A percentile compares a stretch with the other conserved stretches of the same genome.
Conservation (phyloP, 345 rosid species). For the Aquilaria malaccensis region DNA sequence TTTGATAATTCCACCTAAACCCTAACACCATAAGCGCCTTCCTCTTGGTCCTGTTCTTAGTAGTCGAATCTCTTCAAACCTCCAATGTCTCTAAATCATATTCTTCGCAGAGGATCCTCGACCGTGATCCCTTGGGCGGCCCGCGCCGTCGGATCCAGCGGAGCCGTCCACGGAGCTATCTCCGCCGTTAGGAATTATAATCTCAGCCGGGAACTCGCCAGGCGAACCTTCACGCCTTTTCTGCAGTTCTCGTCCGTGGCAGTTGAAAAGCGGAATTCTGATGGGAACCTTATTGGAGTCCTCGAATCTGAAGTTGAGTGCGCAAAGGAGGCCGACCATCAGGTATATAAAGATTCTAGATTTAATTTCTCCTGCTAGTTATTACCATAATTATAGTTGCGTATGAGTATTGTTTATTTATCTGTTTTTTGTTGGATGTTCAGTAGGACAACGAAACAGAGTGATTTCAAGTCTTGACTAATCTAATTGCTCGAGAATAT, state of each 20-base stretch:
- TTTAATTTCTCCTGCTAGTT: too few relatives aligned
- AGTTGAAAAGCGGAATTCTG: slow-evolving; percentile 21
- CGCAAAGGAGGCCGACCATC: slow-evolving; percentile 24
- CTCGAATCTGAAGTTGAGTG: slow-evolving; percentile 48
- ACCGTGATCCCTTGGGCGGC: slow-evolving; percentile 27
- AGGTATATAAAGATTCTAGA: slow-evolving; percentile 9
- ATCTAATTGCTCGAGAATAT: neutral
- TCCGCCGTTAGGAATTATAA: slow-evolving; percentile 14
- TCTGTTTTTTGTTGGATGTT: neutral
- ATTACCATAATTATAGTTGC: too few relatives aligned
- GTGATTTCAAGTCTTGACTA: neutral
- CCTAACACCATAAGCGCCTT: slow-evolving; percentile 2
- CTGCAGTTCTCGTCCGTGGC: slow-evolving; percentile 26
- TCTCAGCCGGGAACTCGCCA: slow-evolving; percentile 14
- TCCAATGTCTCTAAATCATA: slow-evolving; percentile 25
- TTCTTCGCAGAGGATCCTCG: slow-evolving; percentile 42
- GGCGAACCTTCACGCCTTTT: slow-evolving; percentile 9
- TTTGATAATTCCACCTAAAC: slow-evolving; percentile 16
- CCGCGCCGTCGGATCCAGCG: slow-evolving; percentile 30
- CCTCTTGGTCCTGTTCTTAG: neutral
- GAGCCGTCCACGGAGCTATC: slow-evolving; percentile 19
- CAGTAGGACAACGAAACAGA: neutral
- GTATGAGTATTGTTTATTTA: neutral
- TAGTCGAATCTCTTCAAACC: slow-evolving; percentile 8
- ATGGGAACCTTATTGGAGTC: slow-evolving; percentile 32